Base-by-base conservation (phyloP, 805 yeast genomes). In the Limtongozyma cylindracea region DNA sequence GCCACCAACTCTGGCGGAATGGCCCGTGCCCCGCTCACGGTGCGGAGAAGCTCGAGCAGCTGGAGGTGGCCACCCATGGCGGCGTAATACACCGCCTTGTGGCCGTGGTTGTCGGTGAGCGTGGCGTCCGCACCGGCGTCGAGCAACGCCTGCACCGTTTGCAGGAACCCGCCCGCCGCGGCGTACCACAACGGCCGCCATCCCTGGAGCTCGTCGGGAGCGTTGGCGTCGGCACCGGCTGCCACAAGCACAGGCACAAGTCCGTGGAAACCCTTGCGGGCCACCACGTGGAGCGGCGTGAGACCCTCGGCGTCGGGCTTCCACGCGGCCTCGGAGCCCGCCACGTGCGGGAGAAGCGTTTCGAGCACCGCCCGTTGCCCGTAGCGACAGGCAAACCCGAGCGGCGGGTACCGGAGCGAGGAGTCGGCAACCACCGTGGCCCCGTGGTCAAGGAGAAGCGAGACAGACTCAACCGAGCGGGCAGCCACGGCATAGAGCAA, bases 101-200 rank as follows among this genome's bases (percentile, higher is more conserved):
- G 59, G 4, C 78, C 73, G 27, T 76, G 74, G 27, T 72, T 88
- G 43, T 88, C 96, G 10, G 62, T 52, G 11, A 73, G 38, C 26
- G 49, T 45, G 25, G 70, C 52, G 25, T 64, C 57, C 1, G 95
- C 94, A 4, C 84, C 82, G 27, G 54, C 59, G 12, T 61, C 59
- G 11, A 88, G 58, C 25, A 88, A 52, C 21, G 64, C 73, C 28
- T 55, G 55, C 0, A 91, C 72, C 3, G 88, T 65, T 19, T 55
- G 46, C 4, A 55, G 56, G 38, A 72, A 77, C 2, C 95, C 95
- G 32, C 76, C 84, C 30, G 66, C 63, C 2, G 82, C 82, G 11
- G 93, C 76, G 41, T 88, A 84, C 35, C 80, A 77, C 3, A 88
- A 56, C 0, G 96, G 92, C 0, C 94, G 68, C 95, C 96, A 88